These are phyloP conservation scores for Calophaca sinica DNA, from an alignment of 306 rosid genomes.

Conservation along the genomic window DNA sequence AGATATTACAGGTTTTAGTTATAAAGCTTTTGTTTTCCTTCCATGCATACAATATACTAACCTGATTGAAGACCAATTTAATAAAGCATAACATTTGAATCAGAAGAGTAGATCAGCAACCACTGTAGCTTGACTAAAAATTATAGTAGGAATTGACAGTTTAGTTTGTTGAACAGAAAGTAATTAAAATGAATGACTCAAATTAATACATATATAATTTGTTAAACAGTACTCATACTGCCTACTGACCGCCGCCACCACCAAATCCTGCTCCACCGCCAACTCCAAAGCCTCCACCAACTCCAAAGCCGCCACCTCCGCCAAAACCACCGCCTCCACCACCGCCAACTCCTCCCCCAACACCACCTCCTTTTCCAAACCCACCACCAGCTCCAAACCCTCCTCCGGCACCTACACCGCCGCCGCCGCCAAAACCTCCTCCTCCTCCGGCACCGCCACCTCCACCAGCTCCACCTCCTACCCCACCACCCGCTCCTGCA, in stretches of 20 bases:
- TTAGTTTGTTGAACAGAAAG: not conserved
- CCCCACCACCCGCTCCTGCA: conserved; percentile 6
- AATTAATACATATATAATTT: too few species aligned
- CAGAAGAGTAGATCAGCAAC: not conserved
- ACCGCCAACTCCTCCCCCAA: conserved; percentile 14
- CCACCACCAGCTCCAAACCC: conserved; percentile 21
- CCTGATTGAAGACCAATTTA: too few species aligned
- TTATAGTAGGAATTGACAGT: not conserved
- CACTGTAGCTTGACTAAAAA: not conserved
- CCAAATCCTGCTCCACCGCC: not conserved
- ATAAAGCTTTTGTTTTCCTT: too few species aligned
- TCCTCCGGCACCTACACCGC: conserved; percentile 9
- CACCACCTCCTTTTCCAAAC: not conserved
- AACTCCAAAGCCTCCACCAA: conserved; percentile 5
- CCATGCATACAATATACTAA: too few species aligned
- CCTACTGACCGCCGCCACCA: not conserved
- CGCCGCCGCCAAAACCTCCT: conserved; percentile 37
- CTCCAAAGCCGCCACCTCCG: not conserved
- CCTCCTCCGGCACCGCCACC: conserved; percentile 47
- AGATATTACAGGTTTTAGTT: too few species aligned
- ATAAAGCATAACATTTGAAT: not conserved
- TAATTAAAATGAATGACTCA: not conserved
- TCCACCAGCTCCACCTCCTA: not conserved
- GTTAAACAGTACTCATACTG: not conserved
- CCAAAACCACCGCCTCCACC: conserved; percentile 12